Evolutionary conservation across 2,329 filamentous ascomycete species (phyloP).

Genomic region (Mariannaea sp.): DNA sequence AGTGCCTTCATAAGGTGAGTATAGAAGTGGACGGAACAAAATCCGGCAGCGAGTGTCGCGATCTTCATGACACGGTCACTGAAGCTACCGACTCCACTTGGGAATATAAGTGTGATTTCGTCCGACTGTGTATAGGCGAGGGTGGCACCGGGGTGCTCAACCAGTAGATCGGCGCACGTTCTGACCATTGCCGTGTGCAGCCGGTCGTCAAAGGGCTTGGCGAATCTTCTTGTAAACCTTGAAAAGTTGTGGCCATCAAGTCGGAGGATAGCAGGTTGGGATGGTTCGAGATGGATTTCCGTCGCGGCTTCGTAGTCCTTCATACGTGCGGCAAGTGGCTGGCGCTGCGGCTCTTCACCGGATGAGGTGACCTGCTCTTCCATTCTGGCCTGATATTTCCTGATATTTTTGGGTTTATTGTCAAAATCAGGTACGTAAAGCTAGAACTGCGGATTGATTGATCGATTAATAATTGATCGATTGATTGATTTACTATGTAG

Average conservation of each 20-base stretch:
- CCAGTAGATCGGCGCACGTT: conserved; percentile 22
- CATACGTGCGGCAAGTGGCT: conserved; percentile 20
- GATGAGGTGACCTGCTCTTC: not conserved
- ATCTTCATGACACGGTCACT: conserved; percentile 24
- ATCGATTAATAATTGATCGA: too few species aligned
- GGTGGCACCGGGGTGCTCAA: conserved; percentile 13
- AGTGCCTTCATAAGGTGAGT: conserved; percentile 19
- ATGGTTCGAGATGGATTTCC: conserved; percentile 15
- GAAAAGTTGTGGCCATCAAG: conserved; percentile 28
- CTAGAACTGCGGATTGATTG: too few species aligned
- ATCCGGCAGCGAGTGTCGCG: conserved; percentile 21
- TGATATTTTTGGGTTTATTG: too few species aligned
- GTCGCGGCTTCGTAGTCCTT: conserved; percentile 21
- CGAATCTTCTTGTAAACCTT: conserved; percentile 23
- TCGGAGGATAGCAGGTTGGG: conserved; percentile 21
- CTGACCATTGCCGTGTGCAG: conserved; percentile 24
- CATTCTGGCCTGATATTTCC: too few species aligned
- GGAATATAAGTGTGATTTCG: conserved; percentile 27
- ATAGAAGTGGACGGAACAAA: conserved; percentile 25
- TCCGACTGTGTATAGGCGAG: conserved; percentile 26
- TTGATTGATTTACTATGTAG: too few species aligned
- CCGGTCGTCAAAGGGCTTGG: conserved; percentile 22
- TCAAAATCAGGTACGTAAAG: too few species aligned
- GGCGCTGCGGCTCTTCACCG: not conserved
- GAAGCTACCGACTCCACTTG: conserved; percentile 23